phyloP scores from a whole-genome alignment of 306 rosid species.

The Fragaria iinumae region DNA sequence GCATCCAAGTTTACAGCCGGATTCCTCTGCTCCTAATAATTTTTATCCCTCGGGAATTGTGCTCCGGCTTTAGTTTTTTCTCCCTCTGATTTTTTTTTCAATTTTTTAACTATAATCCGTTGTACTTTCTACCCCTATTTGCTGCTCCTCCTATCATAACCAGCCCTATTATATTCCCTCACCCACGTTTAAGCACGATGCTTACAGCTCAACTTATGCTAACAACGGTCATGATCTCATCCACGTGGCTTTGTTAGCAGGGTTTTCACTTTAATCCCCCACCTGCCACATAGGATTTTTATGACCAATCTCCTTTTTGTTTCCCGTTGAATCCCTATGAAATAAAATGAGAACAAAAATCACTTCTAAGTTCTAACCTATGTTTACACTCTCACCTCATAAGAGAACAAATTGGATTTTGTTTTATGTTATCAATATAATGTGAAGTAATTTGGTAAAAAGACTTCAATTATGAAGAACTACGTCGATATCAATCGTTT shows the following conservation, averaged over 20 bases:
- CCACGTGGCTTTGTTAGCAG: slow-evolving; percentile 49
- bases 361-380: too few species aligned
- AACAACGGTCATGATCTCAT: slow-evolving; percentile 35
- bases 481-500: not conserved
- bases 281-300: slow-evolving; percentile 34
- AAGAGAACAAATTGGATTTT: too few species aligned
- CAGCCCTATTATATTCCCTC: slow-evolving; percentile 48
- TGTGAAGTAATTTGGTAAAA: not conserved
- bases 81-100: slow-evolving; percentile 32
- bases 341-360: too few species aligned
- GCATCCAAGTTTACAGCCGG: slow-evolving; percentile 66
- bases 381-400: too few species aligned
- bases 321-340: not conserved
- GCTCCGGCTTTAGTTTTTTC: slow-evolving; percentile 25
- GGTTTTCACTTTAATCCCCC: slow-evolving; percentile 39
- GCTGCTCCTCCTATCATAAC: slow-evolving; percentile 39
- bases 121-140: slow-evolving; percentile 43
- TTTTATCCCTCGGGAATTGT: slow-evolving; percentile 50
- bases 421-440: not conserved
- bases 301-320: not conserved
- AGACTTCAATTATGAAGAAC: not conserved
- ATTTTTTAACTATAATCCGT: slow-evolving; percentile 37
- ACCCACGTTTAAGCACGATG: slow-evolving; percentile 91
- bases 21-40: slow-evolving; percentile 70
- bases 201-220: slow-evolving; percentile 70